Conservation (phyloP, 768 basidiomycete species). For the Russula foetens region DNA sequence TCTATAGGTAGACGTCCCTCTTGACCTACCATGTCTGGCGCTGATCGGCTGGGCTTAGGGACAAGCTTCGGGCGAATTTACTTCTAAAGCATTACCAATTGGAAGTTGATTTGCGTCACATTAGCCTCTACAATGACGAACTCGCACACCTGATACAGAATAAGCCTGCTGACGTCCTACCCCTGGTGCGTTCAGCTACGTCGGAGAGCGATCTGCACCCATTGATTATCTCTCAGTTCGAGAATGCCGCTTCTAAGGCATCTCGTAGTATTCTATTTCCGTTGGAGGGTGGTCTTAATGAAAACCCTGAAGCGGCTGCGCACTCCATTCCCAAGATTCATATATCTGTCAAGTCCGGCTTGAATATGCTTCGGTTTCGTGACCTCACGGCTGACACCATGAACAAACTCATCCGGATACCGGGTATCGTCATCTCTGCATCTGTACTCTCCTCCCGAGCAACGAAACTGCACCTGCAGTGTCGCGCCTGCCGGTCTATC, state of each 20-base stretch:
- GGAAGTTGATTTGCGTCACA: slow-evolving; percentile 46
- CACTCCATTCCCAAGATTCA: slow-evolving; percentile 66
- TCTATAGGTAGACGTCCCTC: slow-evolving; percentile 60
- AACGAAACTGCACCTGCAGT: slow-evolving; percentile 86
- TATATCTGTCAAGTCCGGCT: slow-evolving; percentile 79
- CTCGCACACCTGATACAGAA: slow-evolving; percentile 88
- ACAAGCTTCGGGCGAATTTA: slow-evolving; percentile 83
- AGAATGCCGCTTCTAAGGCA: slow-evolving; percentile 80
- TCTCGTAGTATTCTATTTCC: slow-evolving; percentile 82
- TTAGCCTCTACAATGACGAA: slow-evolving; percentile 80
- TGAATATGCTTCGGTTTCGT: slow-evolving; percentile 90
- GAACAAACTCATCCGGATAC: slow-evolving; percentile 92
- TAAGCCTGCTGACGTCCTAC: slow-evolving; percentile 80
- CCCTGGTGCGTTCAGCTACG: slow-evolving; percentile 48
- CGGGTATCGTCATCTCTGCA: slow-evolving; percentile 97
- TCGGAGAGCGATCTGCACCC: neutral
- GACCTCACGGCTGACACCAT: slow-evolving; percentile 91
- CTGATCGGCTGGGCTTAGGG: slow-evolving; percentile 37
- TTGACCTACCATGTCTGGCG: neutral
- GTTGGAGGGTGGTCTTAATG: slow-evolving; percentile 44
- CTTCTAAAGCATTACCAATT: slow-evolving; percentile 74
- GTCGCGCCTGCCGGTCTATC: slow-evolving; percentile 78
- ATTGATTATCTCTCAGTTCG: slow-evolving; percentile 51
- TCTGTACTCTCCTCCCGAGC: slow-evolving; percentile 91
- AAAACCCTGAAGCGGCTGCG: slow-evolving; percentile 31